A percentile compares a stretch with the other conserved stretches of the same genome.
Conservation (phyloP, 768 basidiomycete species). For the Kwoniella dejecticola region DNA sequence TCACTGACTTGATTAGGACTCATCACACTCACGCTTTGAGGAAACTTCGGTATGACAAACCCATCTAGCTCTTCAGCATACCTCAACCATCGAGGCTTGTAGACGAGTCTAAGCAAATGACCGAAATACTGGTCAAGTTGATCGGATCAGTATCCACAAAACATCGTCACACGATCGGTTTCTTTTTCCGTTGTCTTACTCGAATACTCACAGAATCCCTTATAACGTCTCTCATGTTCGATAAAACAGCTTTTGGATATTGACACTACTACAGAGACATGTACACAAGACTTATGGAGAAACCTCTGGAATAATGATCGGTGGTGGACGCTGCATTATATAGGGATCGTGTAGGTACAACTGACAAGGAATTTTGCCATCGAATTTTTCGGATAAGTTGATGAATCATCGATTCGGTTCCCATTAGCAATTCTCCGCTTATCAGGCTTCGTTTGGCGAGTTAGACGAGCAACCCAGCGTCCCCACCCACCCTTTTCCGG, state of each 20-base stretch:
- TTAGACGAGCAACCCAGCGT: too few species aligned
- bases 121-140: conserved; percentile 28
- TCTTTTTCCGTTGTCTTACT: too few species aligned
- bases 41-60: conserved; percentile 31
- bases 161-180: background rate
- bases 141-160: background rate
- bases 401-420: too few species aligned
- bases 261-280: background rate
- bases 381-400: conserved; percentile 2
- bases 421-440: too few species aligned
- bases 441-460: conserved; percentile 9
- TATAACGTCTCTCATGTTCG: conserved; percentile 19
- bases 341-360: too few species aligned
- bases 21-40: conserved; percentile 12
- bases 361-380: background rate
- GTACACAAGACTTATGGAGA: too few species aligned
- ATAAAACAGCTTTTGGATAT: conserved; percentile 1
- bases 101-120: conserved; percentile 19
- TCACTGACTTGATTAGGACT: too few species aligned
- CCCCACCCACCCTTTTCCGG: too few species aligned
- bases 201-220: conserved; percentile 24
- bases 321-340: too few species aligned
- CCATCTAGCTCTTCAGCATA: conserved; percentile 26
- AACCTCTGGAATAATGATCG: too few species aligned
- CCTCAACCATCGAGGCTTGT: conserved; percentile 23